Conservation (phyloP, 768 basidiomycete species). For the Omphalotus guepiniiformis region DNA sequence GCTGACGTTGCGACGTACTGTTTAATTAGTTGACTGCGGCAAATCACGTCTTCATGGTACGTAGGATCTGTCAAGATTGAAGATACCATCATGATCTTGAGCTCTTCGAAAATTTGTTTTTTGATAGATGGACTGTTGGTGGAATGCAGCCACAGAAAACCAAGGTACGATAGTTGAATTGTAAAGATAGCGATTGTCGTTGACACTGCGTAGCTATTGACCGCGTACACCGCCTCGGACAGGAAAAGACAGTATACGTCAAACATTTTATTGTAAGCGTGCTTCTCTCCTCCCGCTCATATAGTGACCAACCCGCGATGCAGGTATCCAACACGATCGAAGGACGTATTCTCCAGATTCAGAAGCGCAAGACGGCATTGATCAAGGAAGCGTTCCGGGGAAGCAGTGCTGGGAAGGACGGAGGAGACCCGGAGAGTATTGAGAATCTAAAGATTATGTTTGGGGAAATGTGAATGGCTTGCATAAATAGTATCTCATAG, state of each 20-base stretch:
- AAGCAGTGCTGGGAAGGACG: constrained; percentile 31
- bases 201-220: constrained; percentile 57
- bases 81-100: not conserved
- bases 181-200: not conserved
- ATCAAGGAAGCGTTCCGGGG: constrained; percentile 80
- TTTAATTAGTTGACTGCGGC: constrained; percentile 61
- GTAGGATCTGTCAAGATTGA: constrained; percentile 8
- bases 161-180: constrained; percentile 47
- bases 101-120: constrained; percentile 7
- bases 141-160: constrained; percentile 80
- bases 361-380: constrained; percentile 83
- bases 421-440: constrained; percentile 62
- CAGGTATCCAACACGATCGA: constrained; percentile 76
- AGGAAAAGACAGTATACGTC: constrained; percentile 77
- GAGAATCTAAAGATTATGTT: constrained; percentile 84
- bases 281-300: not conserved
- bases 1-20: too few species aligned
- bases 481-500: not conserved
- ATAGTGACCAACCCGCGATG: not conserved
- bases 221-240: constrained; percentile 81
- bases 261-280: constrained; percentile 74
- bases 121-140: constrained; percentile 86
- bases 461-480: constrained; percentile 31
- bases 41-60: constrained; percentile 84
- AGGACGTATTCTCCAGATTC: constrained; percentile 74